Evolutionary conservation across 1,139 yeast genomes (phyloP), one percentile per base, ranked within the genome.

Genomic region (Lodderomyces oxycetoniae): DNA sequence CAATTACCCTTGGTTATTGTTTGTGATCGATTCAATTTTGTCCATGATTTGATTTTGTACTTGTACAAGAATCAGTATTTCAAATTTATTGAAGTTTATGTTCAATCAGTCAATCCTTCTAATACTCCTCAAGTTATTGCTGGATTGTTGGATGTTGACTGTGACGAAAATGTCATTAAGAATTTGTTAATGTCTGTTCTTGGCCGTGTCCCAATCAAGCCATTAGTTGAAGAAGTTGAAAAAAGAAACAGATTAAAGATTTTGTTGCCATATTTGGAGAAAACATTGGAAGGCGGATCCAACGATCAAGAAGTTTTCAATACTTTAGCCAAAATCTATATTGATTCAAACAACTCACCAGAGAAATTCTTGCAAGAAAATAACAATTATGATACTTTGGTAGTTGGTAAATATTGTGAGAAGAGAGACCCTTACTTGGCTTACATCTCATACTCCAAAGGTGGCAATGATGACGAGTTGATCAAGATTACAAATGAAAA

Each of bases 391-490:
- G 94, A 91, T 61, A 84, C 98, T 17, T 70, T 86, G 48, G 85
- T 84, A 49, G 96, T 91, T 49, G 99, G 98, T 72, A 88, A 81
- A 57, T 91, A 91, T 71, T 93, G 99, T 74, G 99, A 93, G 63
- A 91, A 87, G 77, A 83, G 98, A 61, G 99, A 91, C 55, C 99
- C 99, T 42, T 91, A 87, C 66, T 72, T 91, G 59, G 99, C 98
- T 13, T 91, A 87, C 61, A 91, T 91, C 63, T 94, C 96, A 36
- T 91, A 91, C 61, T 94, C 94, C 44, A 89, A 88, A 65, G 99
- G 99, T 56, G 71, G 75, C 38, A 89, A 91, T 52, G 96, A 91
- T 58, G 81, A 72, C 42, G 98, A 91, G 60, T 76, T 91, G 54
- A 77, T 91, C 52, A 72, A 78, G 52, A 88, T 91, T 58, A 91